Evolutionary conservation across 2,329 filamentous ascomycete genomes (phyloP).

Genomic region (Aspergillus spinulosporus): DNA sequence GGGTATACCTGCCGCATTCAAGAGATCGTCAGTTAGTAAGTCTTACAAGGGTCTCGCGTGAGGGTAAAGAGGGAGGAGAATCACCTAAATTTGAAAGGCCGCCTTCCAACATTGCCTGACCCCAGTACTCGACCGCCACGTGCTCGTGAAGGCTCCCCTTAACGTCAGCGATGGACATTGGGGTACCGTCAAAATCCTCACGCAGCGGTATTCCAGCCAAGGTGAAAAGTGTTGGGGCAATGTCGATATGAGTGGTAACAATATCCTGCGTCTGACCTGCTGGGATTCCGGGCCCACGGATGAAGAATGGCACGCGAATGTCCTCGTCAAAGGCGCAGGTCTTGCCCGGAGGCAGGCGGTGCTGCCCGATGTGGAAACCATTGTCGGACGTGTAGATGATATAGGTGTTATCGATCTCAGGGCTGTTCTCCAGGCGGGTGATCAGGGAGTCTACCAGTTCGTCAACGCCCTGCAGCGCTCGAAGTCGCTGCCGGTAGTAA

Average conservation of each 20-base stretch:
- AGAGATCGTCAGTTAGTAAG: too few species aligned
- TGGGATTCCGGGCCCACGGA: conserved; percentile 12
- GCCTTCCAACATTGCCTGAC: conserved; percentile 22
- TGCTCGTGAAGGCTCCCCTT: conserved; percentile 47
- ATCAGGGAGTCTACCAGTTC: conserved; percentile 53
- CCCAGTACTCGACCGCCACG: conserved; percentile 60
- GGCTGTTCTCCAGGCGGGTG: conserved; percentile 40
- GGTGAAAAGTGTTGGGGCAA: conserved; percentile 60
- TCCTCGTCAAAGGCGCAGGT: conserved; percentile 50
- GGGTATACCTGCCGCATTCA: too few species aligned
- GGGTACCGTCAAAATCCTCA: conserved; percentile 56
- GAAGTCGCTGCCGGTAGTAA: conserved; percentile 51
- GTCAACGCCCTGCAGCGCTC: conserved; percentile 55
- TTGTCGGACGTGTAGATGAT: conserved; percentile 62
- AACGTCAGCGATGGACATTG: conserved; percentile 46
- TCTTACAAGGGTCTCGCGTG: too few species aligned
- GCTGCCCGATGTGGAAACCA: conserved; percentile 60
- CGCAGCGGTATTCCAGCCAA: conserved; percentile 38
- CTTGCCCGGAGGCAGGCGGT: conserved; percentile 59
- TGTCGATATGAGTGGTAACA: conserved; percentile 39
- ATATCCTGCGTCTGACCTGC: background rate
- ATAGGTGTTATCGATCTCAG: conserved; percentile 54
- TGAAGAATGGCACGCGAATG: conserved; percentile 16
- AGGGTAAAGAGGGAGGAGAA: too few species aligned
- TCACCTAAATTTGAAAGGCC: too few species aligned